Base-by-base conservation (phyloP, 305 asterid genomes). In the Striga hermonthica region DNA sequence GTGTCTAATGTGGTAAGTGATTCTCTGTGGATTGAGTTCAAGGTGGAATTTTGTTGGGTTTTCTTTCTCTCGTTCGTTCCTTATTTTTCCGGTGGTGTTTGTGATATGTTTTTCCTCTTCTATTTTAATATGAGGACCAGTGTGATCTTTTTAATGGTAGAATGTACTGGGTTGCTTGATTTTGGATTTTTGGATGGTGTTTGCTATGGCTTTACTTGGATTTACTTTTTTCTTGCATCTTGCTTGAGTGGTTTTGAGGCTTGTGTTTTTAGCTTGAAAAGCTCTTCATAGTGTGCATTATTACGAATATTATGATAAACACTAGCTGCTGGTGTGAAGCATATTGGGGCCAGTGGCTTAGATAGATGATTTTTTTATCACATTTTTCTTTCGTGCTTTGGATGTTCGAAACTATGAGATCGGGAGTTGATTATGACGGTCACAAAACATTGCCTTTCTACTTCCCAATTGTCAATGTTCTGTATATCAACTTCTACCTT, bases 1-100 rank as follows among this genome's bases (percentile, higher is more conserved):
- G 72, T 73, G 63, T 62, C 84, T 58, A 71, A 54, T 62, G 39
- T 73, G 83, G 93, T 86, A 70, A 81, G 84, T 62, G n/a, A 53
- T 66, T 13, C 35, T n/a, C 53, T n/a, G 49, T 62, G 31, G 3
- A n/a, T n/a, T 3, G 31, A 38, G 9, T 38, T 16, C 9, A 1
- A 39, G n/a, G 7, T 55, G 40, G 39, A 11, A 4, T 15, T 9
- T 6, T 11, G 43, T 50, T 65, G 22, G 37, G 28, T 13, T 12
- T 40, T 55, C 59, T 36, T 45, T 50, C 49, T 6, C 4, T 66
- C 28, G 63, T 50, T 16, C 14, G n/a, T 44, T 43, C 50, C n/a
- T 44, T 9, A 9, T 44, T 8, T 44, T 44, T 44, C 8, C 50
- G 53, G n/a, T 47, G 38, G 72, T 35, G 56, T 39, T 60, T 55